These are phyloP conservation scores for Gomphus bonarii DNA, from an alignment of 1,284 basidiomycete genomes.

Conservation along the genomic window DNA sequence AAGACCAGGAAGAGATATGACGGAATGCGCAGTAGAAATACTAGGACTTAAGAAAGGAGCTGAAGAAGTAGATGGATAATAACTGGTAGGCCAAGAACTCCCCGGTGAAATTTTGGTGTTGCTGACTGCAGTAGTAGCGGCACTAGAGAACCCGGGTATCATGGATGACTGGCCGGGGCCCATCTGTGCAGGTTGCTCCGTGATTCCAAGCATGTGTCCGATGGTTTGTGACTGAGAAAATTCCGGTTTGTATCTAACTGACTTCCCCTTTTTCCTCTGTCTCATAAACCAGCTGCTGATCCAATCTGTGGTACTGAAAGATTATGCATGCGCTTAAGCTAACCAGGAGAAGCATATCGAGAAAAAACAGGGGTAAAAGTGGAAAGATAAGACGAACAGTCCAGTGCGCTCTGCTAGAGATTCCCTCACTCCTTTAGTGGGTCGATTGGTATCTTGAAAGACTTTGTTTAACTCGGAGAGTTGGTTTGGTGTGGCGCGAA, in stretches of 20 bases:
- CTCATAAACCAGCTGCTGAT: background rate
- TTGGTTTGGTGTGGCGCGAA: background rate
- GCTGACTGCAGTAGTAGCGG: background rate
- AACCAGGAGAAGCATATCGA: background rate
- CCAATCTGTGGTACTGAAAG: background rate
- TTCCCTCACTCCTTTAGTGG: background rate
- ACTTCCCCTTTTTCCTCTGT: background rate
- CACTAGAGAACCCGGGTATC: background rate
- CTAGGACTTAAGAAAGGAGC: background rate
- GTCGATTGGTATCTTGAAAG: background rate
- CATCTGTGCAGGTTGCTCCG: background rate
- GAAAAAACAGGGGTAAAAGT: background rate
- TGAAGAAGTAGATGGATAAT: background rate
- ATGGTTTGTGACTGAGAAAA: background rate
- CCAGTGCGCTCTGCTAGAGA: background rate
- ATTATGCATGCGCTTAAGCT: background rate
- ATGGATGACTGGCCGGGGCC: background rate
- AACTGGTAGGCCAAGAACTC: background rate
- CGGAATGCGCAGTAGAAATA: background rate
- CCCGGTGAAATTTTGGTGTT: background rate
- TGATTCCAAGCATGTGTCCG: background rate
- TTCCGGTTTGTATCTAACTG: background rate
- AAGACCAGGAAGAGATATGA: background rate
- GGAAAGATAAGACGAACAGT: background rate
- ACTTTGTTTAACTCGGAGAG: background rate